Conservation (phyloP, 2,329 filamentous ascomycete species). For the Alternaria sp. region DNA sequence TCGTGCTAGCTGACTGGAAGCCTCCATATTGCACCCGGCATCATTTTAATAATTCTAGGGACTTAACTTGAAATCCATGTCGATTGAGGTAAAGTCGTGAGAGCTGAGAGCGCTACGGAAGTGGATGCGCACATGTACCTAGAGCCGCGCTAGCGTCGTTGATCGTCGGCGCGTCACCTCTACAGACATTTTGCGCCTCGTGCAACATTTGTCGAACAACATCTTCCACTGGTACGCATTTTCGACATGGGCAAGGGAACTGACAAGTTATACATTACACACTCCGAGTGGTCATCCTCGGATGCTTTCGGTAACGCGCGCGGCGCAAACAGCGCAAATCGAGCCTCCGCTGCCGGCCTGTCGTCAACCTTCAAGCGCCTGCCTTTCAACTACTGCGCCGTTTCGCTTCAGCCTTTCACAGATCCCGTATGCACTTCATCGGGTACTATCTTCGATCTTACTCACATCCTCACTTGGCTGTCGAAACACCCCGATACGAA, state of each 20-base stretch:
- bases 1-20: not conserved
- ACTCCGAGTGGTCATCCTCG: constrained; percentile 94
- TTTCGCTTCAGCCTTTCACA: constrained; percentile 92
- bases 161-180: constrained; percentile 17
- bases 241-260: constrained; percentile 52
- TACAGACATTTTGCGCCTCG: constrained; percentile 13
- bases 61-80: not conserved
- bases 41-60: not conserved
- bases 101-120: not conserved
- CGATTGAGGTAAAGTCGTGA: not conserved
- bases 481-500: constrained; percentile 94
- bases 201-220: not conserved
- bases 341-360: constrained; percentile 59
- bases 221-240: not conserved
- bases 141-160: constrained; percentile 9
- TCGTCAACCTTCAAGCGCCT: constrained; percentile 79
- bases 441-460: constrained; percentile 93
- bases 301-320: constrained; percentile 87
- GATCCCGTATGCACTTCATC: constrained; percentile 90
- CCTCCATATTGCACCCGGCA: not conserved
- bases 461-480: constrained; percentile 92
- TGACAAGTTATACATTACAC: constrained; percentile 74
- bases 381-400: constrained; percentile 97
- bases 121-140: not conserved
- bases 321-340: constrained; percentile 69